A percentile compares a stretch with the other conserved stretches of the same genome.
These are phyloP conservation scores for Sicyos baderoa DNA, from an alignment of 306 rosid genomes.

Conservation along the genomic window DNA sequence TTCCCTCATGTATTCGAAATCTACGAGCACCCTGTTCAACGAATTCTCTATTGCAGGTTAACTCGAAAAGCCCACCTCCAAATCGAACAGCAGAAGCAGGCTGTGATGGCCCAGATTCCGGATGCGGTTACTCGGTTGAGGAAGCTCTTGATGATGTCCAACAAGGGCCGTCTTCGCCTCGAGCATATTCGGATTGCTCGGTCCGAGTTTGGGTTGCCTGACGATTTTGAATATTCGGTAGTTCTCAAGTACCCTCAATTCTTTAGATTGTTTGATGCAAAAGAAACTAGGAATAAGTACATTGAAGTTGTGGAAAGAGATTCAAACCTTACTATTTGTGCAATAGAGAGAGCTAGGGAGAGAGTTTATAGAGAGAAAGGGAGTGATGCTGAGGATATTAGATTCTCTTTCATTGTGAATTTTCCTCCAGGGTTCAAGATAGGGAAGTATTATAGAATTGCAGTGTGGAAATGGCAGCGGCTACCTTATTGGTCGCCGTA, in stretches of 20 bases:
- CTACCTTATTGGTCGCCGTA: constrained; percentile 86
- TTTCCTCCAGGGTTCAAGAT: constrained; percentile 93
- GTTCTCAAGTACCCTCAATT: constrained; percentile 54
- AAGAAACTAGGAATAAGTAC: constrained; percentile 70
- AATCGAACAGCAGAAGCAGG: constrained; percentile 54
- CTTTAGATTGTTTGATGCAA: constrained; percentile 59
- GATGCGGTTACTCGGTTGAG: constrained; percentile 63
- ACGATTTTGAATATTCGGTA: constrained; percentile 73
- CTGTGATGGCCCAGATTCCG: constrained; percentile 40
- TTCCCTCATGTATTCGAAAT: constrained; percentile 79
- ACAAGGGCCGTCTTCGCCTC: constrained; percentile 48
- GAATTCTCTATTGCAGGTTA: constrained; percentile 62
- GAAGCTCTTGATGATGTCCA: constrained; percentile 77
- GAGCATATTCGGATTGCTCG: constrained; percentile 81
- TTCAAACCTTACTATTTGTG: constrained; percentile 37
- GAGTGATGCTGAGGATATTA: constrained; percentile 57
- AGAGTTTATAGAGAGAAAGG: constrained; percentile 67
- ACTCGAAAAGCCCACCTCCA: constrained; percentile 69
- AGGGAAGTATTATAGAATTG: constrained; percentile 64
- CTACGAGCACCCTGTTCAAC: constrained; percentile 82
- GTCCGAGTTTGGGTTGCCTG: constrained; percentile 58
- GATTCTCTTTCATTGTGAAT: constrained; percentile 66
- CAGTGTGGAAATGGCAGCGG: constrained; percentile 90
- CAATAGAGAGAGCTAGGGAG: constrained; percentile 72
- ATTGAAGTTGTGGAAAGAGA: constrained; percentile 58